phyloP scores from a whole-genome alignment of 371 early-diverging fungal species.

The Thermomucor indicae-seudaticae region DNA sequence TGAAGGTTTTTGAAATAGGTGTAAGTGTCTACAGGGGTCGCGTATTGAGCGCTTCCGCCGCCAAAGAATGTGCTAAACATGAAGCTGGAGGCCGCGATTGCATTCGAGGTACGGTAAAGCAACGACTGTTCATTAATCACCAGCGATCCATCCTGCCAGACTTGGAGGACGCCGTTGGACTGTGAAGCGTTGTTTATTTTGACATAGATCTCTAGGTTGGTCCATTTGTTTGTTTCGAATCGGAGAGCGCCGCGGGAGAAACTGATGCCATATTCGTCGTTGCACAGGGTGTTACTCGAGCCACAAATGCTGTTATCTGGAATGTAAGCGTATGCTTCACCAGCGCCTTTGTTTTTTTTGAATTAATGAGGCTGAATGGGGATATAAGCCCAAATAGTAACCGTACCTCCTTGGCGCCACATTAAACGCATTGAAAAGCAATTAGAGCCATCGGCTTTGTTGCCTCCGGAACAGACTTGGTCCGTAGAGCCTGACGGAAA shows the following conservation, averaged over 20 bases:
- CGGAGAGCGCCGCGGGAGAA: slow-evolving; percentile 45
- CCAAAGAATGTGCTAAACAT: slow-evolving; percentile 57
- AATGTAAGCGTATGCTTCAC: slow-evolving; percentile 46
- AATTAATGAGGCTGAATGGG: no score
- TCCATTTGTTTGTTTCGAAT: slow-evolving; percentile 36
- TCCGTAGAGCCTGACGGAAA: slow-evolving; percentile 23
- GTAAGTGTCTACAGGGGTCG: slow-evolving; percentile 32
- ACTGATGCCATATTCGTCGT: slow-evolving; percentile 46
- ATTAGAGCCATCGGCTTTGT: slow-evolving; percentile 34
- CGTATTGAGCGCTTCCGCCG: slow-evolving; percentile 37
- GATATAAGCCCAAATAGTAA: neutral
- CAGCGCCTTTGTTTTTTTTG: no score
- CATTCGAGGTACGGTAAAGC: slow-evolving; percentile 30
- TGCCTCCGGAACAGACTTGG: slow-evolving; percentile 47
- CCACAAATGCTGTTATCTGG: slow-evolving; percentile 37
- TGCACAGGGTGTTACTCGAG: slow-evolving; percentile 27
- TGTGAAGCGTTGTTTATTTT: slow-evolving; percentile 34
- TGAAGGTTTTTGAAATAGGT: slow-evolving; percentile 44
- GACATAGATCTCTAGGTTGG: slow-evolving; percentile 40
- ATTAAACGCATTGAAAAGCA: slow-evolving; percentile 47
- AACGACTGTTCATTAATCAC: slow-evolving; percentile 29
- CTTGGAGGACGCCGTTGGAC: slow-evolving; percentile 36
- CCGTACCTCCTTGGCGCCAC: slow-evolving; percentile 49
- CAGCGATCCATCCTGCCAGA: slow-evolving; percentile 39
- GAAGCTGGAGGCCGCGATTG: slow-evolving; percentile 28